phyloP scores from a whole-genome alignment of 228 moss, liverwort and hornwort genomes.

The Sphagnum magellanicum region DNA sequence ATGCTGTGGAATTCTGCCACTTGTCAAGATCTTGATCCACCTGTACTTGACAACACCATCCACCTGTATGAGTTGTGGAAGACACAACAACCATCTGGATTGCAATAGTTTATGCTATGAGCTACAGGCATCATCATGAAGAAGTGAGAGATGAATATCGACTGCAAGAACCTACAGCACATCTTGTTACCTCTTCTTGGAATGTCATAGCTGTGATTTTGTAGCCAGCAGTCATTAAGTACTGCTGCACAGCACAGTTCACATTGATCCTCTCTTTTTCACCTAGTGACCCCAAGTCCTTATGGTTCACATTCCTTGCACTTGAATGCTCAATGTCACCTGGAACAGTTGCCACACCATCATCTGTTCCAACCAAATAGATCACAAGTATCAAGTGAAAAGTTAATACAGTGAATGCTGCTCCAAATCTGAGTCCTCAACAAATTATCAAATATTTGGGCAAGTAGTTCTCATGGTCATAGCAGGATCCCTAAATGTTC shows the following conservation, averaged over 20 bases:
- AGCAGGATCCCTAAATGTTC: no score
- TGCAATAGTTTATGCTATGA: no score
- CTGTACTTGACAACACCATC: conserved; percentile 17
- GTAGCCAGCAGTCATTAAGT: conserved; percentile 75
- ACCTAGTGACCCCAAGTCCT: conserved; percentile 49
- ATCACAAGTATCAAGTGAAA: no score
- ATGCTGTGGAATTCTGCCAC: conserved; percentile 68
- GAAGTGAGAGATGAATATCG: no score
- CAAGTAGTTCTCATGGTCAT: no score
- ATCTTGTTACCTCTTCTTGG: conserved; percentile 64
- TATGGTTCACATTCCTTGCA: conserved; percentile 27
- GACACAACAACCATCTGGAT: no score
- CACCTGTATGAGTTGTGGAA: no score
- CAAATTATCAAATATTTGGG: no score
- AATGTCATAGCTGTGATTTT: conserved; percentile 96
- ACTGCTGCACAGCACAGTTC: conserved; percentile 84
- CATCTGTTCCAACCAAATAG: conserved; percentile 17
- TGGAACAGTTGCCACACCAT: conserved; percentile 25
- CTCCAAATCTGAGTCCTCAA: no score
- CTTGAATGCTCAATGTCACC: conserved; percentile 24
- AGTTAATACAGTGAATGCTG: no score
- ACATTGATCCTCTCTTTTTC: conserved; percentile 77
- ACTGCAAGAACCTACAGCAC: not conserved
- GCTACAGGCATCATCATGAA: no score
- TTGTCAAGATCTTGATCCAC: conserved; percentile 84